Percentiles rank a stretch among this genome's conserved stretches.
phyloP scores from a whole-genome alignment of 257 asterid species.

The Solanum neorickii region DNA sequence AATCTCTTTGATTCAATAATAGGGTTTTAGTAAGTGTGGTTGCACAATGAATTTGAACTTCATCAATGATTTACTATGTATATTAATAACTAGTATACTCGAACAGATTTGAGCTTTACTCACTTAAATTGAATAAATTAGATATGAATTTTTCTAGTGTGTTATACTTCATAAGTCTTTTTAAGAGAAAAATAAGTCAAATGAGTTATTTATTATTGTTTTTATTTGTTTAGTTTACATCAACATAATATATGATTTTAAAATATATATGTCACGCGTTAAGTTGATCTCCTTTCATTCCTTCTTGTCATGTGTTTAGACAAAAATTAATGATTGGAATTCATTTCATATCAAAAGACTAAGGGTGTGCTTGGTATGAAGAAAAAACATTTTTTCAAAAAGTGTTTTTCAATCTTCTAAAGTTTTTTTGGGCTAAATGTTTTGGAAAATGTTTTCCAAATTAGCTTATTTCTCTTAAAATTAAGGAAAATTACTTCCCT shows the following conservation, averaged over 20 bases:
- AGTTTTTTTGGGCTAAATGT: too few relatives aligned
- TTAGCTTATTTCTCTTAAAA: too few relatives aligned
- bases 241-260: too few relatives aligned
- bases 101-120: neutral
- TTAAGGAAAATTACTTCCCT: too few relatives aligned
- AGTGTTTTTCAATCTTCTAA: too few relatives aligned
- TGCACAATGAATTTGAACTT: neutral
- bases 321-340: neutral
- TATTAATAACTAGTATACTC: neutral
- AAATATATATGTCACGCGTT: neutral
- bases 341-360: neutral
- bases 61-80: neutral
- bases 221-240: neutral
- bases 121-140: too few relatives aligned
- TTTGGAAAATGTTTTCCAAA: too few relatives aligned
- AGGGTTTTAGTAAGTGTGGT: neutral
- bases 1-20: neutral
- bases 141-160: neutral
- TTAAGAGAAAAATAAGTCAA: too few relatives aligned
- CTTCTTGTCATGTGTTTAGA: neutral
- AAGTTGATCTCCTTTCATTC: too few relatives aligned
- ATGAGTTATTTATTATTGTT: neutral
- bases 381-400: too few relatives aligned
- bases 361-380: too few relatives aligned
- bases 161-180: neutral